Evolutionary conservation across 2,329 filamentous ascomycete species (phyloP), one percentile per base, ranked within the genome.

Genomic region (Leptographium procerum): DNA sequence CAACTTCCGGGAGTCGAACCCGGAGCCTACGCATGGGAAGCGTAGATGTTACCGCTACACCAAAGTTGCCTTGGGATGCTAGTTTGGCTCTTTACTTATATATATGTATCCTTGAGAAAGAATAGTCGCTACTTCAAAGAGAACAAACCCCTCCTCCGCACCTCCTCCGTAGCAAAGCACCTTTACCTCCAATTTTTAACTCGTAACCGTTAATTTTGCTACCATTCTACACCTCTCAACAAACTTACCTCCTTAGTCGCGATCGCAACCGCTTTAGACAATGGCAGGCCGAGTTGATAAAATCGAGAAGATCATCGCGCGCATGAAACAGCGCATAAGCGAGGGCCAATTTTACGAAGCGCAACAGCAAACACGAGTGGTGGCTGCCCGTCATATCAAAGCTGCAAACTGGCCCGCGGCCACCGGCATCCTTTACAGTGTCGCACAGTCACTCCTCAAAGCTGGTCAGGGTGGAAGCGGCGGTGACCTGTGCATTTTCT

Each of bases 311-410:
- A 84, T 84, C 71, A 82, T 84, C 65, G 70, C 77, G 59, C 78
- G 81, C 29, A 85, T 96, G 71, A 88, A 92, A 75, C 79, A 61
- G 59, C 63, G 66, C 60, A 68, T 67, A 57, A 57, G 53, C 31
- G 67, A 95, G 72, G 92, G 91, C 68, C 87, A 94, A 70, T 96
- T 84, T 80, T 99, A 99, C 77, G 94, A 99, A 81, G 94, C 94
- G 60, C 92, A 97, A 75, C 94, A 99, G 73, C 94, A 99, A 77
- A 89, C 96, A 64, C 90, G 94, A 62, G 91, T 96, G 57, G 92
- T 96, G 65, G 91, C 91, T 61, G 87, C 90, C 45, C 91, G 95
- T 59, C 95, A 99, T 75, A 85, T 92, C 71, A 97, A 97, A 76
- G 81, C 87, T 50, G 77, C 82, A 61, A 92, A 92, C 79, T 96